phyloP scores from a whole-genome alignment of 257 asterid genomes.

The Cordia subcordata region DNA sequence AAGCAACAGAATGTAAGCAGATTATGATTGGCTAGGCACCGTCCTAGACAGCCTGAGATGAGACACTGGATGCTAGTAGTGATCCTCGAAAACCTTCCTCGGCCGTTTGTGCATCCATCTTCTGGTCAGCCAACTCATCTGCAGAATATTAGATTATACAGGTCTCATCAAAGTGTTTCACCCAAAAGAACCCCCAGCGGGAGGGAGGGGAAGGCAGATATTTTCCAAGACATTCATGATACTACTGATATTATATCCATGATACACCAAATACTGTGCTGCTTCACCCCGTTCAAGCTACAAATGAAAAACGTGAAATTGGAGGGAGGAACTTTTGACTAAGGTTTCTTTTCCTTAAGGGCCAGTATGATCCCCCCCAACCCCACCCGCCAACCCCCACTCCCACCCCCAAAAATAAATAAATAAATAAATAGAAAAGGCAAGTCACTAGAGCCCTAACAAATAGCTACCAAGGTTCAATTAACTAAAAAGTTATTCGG shows the following conservation, averaged over 20 bases:
- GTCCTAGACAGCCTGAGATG: constrained; percentile 59
- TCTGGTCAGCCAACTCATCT: constrained; percentile 86
- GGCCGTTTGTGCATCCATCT: constrained; percentile 40
- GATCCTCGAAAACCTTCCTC: constrained; percentile 98
- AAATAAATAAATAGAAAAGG: no score
- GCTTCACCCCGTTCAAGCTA: no score
- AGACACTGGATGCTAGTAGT: constrained; percentile 72
- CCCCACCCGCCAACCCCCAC: no score
- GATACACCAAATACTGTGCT: neutral
- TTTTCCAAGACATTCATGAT: neutral
- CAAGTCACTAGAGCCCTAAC: no score
- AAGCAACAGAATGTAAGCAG: neutral
- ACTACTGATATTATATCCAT: no score
- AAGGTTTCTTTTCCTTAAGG: no score
- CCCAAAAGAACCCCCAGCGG: neutral
- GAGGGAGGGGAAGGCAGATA: neutral
- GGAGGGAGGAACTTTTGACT: neutral
- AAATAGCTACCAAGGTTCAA: no score
- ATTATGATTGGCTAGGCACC: constrained; percentile 45
- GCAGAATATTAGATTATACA: constrained; percentile 20
- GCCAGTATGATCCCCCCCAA: no score
- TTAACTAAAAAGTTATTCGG: no score
- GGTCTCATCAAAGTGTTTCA: constrained; percentile 3
- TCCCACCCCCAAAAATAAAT: no score
- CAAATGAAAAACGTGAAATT: neutral